Percentiles rank a stretch among this genome's conserved stretches.
phyloP scores from a whole-genome alignment of 352 stramenopile genomes.

The Phytopythium helicoides region DNA sequence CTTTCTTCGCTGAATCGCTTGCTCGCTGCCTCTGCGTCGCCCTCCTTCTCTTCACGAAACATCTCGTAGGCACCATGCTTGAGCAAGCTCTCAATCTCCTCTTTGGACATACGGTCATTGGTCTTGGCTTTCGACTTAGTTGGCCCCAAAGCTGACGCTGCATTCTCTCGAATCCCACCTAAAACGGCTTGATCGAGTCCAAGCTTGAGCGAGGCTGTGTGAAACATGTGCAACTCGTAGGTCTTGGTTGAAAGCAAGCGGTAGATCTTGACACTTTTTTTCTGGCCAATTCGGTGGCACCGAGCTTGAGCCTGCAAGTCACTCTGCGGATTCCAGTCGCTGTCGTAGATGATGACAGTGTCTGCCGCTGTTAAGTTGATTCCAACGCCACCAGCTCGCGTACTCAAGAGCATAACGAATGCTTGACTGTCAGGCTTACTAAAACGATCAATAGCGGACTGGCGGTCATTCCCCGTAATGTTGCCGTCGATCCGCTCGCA shows the following conservation, averaged over 20 bases:
- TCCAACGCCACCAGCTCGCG: conserved; percentile 96
- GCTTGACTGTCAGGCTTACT: conserved; percentile 93
- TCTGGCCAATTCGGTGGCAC: conserved; percentile 99
- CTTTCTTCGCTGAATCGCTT: conserved; percentile 98
- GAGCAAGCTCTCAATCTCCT: conserved; percentile 92
- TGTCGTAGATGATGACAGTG: conserved; percentile 99
- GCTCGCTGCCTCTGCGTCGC: conserved; percentile 88
- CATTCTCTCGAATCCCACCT: conserved; percentile 79
- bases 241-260: conserved; percentile 97
- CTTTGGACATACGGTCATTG: conserved; percentile 71
- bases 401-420: conserved; percentile 99
- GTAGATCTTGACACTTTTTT: conserved; percentile 97
- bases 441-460: conserved; percentile 97
- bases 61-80: conserved; percentile 94
- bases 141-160: conserved; percentile 18
- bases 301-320: conserved; percentile 86
- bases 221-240: conserved; percentile 99
- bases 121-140: conserved; percentile 31
- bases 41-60: conserved; percentile 91
- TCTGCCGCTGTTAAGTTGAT: conserved; percentile 98
- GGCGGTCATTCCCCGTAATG: conserved; percentile 84
- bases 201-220: conserved; percentile 97
- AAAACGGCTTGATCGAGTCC: conserved; percentile 97
- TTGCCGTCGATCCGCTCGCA: conserved; percentile 91
- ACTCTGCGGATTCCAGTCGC: conserved; percentile 99